Evolutionary conservation across 2,329 filamentous ascomycete genomes (phyloP), one percentile per base, ranked within the genome.

Genomic region (Orbilia oligospora): DNA sequence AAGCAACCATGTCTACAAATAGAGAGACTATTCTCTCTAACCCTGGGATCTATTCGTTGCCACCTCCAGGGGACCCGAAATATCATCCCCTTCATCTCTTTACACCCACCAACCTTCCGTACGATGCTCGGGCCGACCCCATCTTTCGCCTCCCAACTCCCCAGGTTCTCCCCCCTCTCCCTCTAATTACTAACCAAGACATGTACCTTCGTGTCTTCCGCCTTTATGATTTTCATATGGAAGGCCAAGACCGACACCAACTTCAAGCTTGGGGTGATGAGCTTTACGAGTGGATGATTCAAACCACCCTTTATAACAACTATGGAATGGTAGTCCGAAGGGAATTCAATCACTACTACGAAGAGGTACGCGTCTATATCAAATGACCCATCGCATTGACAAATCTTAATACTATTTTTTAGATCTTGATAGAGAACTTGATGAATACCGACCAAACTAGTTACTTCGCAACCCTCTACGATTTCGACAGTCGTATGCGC

Each of bases 231-330:
- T 14, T 73, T 44, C 4, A 33, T n/a, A 46, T 58, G 6, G 20
- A n/a, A 18, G 49, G 48, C 5, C 24, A 61, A 16, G 22, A 41
- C 22, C 70, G 70, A 9, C 30, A 53, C 16, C 14, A 20, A 6
- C 61, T 73, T 5, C 49, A 73, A 49, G 38, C 55, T 8, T 49
- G 49, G 36, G 70, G 70, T 12, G 70, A 73, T 18, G 63, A 73
- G 18, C 36, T 67, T n/a, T 58, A 58, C 38, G 61, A 61, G 46
- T 58, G 58, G 61, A 58, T 73, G 61, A 38, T 73, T 8, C 70
- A 73, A 46, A 48, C 58, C 14, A 30, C 46, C 8, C 33, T 73
- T n/a, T 18, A 73, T 16, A 18, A 48, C 12, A 46, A 73, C 16
- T 73, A 58, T 24, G 70, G 61, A 2, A 49, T 58, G 44, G 3